Base-by-base conservation (phyloP, 1,284 basidiomycete genomes). In the Cerioporus squamosus region DNA sequence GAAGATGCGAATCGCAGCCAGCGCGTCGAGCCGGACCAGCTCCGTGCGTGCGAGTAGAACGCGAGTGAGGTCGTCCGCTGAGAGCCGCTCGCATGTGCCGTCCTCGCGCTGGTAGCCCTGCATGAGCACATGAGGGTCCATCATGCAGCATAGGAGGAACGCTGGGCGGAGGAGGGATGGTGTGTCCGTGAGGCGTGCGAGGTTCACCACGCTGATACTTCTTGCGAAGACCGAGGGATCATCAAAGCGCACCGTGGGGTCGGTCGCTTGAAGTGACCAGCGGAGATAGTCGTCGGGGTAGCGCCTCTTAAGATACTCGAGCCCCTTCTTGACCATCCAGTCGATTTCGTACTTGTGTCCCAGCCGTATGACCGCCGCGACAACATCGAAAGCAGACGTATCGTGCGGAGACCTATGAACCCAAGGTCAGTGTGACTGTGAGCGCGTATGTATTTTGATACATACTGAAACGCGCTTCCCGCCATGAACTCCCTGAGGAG, bases 321-420 rank as follows among this genome's bases (percentile, higher is more conserved):
- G 15, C 14, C 44, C 53, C 1, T 47, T 22, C 12, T 43, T 23
- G 20, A 48, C 46, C 5, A 52, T 8, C 7, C n/a, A 3, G 5
- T 44, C 24, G 23, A 55, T 12, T 7, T 46, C 43, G n/a, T 60
- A 60, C 33, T 55, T 60, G 49, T 49, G 49, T 24, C 40, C 58
- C 17, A 60, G 15, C 7, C 49, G 53, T 5, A 55, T 38, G 24
- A 43, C 20, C 1, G 36, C 31, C 2, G 18, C 15, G 2, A 55
- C 17, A 15, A 29, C 29, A 14, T 50, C 48, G 31, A 55, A 55
- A 2, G 40, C 26, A 17, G 47, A 38, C 8, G 36, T 33, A 2
- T 31, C 26, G n/a, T 18, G 9, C 5, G 2, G 26, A 23, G 43
- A 46, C 23, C 24, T 42, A 44, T 12, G 29, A n/a, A n/a, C 18